A percentile compares a stretch with the other conserved stretches of the same genome.
Conservation (phyloP, 2,329 filamentous ascomycete species). For the Tolypocladium endophyticum region DNA sequence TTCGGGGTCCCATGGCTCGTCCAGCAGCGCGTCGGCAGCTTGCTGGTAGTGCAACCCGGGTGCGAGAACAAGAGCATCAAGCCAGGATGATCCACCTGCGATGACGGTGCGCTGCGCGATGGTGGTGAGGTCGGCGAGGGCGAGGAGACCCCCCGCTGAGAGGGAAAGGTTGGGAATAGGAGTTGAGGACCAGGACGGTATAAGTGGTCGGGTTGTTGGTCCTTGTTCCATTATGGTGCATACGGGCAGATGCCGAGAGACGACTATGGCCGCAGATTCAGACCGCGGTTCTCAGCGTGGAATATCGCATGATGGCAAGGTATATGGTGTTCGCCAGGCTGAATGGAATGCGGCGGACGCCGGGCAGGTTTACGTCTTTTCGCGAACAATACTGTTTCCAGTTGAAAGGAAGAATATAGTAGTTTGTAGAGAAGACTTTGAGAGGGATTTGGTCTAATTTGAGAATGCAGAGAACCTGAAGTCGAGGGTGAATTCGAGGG, state of each 20-base stretch:
- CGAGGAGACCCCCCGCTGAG: slow-evolving; percentile 43
- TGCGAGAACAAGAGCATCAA: slow-evolving; percentile 46
- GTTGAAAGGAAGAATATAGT: too few relatives aligned
- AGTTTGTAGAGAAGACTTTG: background rate
- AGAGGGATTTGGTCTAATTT: background rate
- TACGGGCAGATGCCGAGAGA: background rate
- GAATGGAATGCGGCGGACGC: too few relatives aligned
- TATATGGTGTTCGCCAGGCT: background rate
- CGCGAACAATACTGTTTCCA: too few relatives aligned
- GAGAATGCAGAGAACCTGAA: background rate
- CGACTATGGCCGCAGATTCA: background rate
- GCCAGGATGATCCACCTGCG: slow-evolving; percentile 43
- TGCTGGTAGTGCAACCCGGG: slow-evolving; percentile 53
- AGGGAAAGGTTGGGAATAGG: slow-evolving; percentile 35
- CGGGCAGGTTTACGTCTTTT: background rate
- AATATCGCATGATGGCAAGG: background rate
- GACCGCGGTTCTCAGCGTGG: background rate
- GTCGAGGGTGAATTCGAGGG: background rate
- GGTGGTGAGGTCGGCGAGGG: slow-evolving; percentile 47
- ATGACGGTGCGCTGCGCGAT: slow-evolving; percentile 45
- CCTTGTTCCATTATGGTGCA: background rate
- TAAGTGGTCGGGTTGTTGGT: slow-evolving; percentile 10
- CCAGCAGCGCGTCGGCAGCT: slow-evolving; percentile 37
- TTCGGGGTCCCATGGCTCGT: background rate
- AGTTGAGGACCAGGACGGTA: slow-evolving; percentile 31